These are phyloP conservation scores for Trichosanthes truncata DNA, from an alignment of 306 rosid genomes.

Conservation along the genomic window DNA sequence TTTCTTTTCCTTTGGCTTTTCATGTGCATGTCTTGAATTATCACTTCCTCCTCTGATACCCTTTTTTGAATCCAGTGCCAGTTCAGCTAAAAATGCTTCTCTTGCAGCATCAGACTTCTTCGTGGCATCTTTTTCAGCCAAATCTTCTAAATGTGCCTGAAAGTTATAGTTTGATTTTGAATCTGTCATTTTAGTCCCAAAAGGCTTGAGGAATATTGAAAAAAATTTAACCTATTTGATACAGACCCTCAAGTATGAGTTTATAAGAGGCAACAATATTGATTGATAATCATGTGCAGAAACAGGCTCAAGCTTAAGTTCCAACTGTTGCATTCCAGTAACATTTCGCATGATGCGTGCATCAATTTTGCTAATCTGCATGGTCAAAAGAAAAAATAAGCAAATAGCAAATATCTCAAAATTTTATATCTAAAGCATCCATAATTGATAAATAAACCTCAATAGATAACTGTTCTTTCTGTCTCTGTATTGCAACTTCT, in stretches of 20 bases:
- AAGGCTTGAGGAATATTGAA: constrained; percentile 6
- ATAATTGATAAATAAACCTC: constrained; percentile 52
- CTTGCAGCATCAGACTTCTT: constrained; percentile 93
- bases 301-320: constrained; percentile 69
- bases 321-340: constrained; percentile 74
- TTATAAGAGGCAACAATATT: constrained; percentile 75
- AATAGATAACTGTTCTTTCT: constrained; percentile 65
- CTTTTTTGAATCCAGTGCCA: constrained; percentile 83
- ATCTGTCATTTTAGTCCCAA: constrained; percentile 4
- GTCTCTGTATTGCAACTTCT: constrained; percentile 75
- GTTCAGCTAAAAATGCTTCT: constrained; percentile 94
- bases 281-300: constrained; percentile 73
- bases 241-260: constrained; percentile 82
- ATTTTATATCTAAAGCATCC: constrained; percentile 10
- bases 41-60: constrained; percentile 61
- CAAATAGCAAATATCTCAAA: constrained; percentile 19
- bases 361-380: constrained; percentile 88
- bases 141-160: constrained; percentile 76
- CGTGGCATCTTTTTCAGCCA: constrained; percentile 92
- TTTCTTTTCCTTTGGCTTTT: constrained; percentile 84
- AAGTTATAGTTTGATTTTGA: background rate
- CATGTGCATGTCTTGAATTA: constrained; percentile 44
- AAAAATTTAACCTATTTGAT: constrained; percentile 21
- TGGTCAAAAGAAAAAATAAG: constrained; percentile 16
- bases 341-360: constrained; percentile 64